Conservation (phyloP, 306 rosid genomes). For the Cucurbita maxima region DNA sequence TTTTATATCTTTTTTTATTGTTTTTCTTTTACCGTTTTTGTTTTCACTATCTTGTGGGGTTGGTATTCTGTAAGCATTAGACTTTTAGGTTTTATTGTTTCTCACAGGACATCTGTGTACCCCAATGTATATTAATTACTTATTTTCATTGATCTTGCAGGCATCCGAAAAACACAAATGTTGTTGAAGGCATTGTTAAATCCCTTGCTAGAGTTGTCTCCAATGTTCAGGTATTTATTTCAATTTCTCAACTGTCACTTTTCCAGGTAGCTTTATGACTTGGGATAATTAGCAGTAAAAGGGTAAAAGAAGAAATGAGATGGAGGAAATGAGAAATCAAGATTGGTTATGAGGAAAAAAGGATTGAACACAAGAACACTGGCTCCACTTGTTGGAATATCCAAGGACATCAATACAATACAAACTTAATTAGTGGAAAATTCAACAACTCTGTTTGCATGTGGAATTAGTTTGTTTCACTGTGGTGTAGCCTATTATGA, state of each 20-base stretch:
- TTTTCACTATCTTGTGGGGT: too few relatives aligned
- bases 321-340: not conserved
- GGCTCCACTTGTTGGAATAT: not conserved
- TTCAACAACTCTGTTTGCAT: too few relatives aligned
- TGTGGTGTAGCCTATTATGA: too few relatives aligned
- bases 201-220: constrained; percentile 93
- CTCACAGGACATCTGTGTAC: not conserved
- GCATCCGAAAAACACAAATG: constrained; percentile 89
- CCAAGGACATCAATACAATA: not conserved
- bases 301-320: not conserved
- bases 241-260: not conserved
- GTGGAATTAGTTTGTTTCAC: too few relatives aligned
- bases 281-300: not conserved
- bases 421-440: not conserved
- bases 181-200: constrained; percentile 92
- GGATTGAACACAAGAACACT: not conserved
- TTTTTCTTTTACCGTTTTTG: too few relatives aligned
- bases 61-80: not conserved
- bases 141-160: constrained; percentile 26
- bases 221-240: constrained; percentile 51
- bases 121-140: not conserved
- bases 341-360: not conserved
- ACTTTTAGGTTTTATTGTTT: not conserved
- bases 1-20: too few relatives aligned
- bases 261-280: not conserved